Conservation (phyloP, 148 eudicot genomes). For the Limonium bicolor region DNA sequence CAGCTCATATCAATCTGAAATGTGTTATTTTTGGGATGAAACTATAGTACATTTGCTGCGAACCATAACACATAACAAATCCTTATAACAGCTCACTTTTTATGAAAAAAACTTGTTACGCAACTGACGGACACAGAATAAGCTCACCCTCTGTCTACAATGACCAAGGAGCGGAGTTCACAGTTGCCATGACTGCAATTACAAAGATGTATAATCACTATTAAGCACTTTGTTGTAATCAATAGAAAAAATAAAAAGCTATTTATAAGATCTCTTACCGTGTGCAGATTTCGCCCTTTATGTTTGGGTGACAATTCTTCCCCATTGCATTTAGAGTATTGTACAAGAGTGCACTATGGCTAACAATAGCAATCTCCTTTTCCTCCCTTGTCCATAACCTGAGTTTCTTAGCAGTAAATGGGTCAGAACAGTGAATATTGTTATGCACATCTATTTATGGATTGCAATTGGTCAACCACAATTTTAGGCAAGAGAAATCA, state of each 20-base stretch:
- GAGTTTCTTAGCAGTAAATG: no score
- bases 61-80: no score
- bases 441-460: no score
- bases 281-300: conserved; percentile 44
- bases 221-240: no score
- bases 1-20: conserved; percentile 23
- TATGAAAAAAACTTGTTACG: no score
- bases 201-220: neutral
- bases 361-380: conserved; percentile 84
- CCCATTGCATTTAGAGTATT: conserved; percentile 49
- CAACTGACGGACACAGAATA: no score
- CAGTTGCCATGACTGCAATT: conserved; percentile 40
- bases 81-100: no score
- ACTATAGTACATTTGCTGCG: neutral
- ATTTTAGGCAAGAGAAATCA: no score
- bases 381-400: conserved; percentile 83
- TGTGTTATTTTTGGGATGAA: neutral
- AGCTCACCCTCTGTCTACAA: conserved; percentile 42
- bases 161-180: conserved; percentile 47
- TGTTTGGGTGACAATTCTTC: conserved; percentile 60
- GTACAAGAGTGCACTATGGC: conserved; percentile 60
- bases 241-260: no score
- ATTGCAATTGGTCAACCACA: no score
- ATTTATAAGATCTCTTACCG: no score
- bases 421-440: no score